Percentiles rank a stretch among this genome's conserved stretches.
Conservation (phyloP, 306 rosid species). For the Geum urbanum region DNA sequence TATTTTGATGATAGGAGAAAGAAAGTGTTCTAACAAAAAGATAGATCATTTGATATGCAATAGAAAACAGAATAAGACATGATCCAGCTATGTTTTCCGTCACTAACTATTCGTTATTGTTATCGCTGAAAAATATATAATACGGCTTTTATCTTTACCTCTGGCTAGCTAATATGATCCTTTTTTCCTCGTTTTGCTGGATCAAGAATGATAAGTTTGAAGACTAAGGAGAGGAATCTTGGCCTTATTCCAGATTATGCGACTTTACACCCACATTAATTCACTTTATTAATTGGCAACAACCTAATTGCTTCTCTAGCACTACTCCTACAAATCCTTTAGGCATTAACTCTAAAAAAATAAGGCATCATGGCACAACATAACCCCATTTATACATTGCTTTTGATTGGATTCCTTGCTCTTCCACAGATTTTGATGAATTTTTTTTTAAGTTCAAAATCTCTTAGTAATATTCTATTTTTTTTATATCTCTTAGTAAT, state of each 20-base stretch:
- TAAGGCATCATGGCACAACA: not conserved
- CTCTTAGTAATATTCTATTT: too few species aligned
- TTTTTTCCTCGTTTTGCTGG: not conserved
- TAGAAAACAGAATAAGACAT: too few species aligned
- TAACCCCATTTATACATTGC: not conserved
- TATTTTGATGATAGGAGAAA: too few species aligned
- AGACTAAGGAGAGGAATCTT: not conserved
- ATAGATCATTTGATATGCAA: too few species aligned
- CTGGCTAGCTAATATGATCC: not conserved
- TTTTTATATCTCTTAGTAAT: too few species aligned
- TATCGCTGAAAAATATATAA: too few species aligned
- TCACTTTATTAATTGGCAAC: not conserved
- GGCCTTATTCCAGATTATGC: not conserved
- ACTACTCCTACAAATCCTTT: too few species aligned
- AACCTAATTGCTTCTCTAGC: too few species aligned
- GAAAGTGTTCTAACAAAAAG: too few species aligned
- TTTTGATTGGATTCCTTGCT: not conserved
- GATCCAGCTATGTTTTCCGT: too few species aligned
- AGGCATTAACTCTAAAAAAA: not conserved
- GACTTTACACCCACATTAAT: not conserved
- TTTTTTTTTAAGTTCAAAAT: not conserved
- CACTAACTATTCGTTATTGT: too few species aligned
- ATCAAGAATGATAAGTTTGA: not conserved
- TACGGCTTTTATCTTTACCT: not conserved
- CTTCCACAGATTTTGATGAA: not conserved